Conservation (phyloP, 106 monocot species). For the Amphibolis antarctica region DNA sequence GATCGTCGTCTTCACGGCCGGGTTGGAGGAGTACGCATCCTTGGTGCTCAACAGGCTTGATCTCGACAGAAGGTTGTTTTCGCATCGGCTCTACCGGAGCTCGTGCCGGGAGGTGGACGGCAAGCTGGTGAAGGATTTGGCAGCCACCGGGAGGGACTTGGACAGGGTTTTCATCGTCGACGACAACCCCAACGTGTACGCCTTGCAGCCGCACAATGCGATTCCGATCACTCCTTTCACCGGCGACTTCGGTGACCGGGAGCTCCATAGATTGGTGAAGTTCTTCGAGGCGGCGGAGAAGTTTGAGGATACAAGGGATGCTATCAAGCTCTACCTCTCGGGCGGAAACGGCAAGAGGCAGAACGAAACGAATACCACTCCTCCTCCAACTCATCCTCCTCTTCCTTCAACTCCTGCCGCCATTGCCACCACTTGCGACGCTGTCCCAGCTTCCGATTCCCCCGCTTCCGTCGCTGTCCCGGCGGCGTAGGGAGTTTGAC, state of each 20-base stretch:
- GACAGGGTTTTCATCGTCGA: constrained; percentile 54
- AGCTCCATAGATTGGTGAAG: constrained; percentile 42
- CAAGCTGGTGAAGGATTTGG: constrained; percentile 59
- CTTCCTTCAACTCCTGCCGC: too few relatives aligned
- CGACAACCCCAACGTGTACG: constrained; percentile 70
- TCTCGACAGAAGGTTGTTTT: constrained; percentile 29
- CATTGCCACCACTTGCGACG: not conserved
- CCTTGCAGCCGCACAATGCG: constrained; percentile 64
- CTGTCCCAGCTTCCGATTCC: not conserved
- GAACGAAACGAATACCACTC: not conserved
- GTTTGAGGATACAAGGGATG: constrained; percentile 60
- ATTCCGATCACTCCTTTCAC: constrained; percentile 49
- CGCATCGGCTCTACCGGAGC: constrained; percentile 73
- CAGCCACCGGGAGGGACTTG: constrained; percentile 39
- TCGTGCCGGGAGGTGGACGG: constrained; percentile 60
- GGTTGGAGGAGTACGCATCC: constrained; percentile 70
- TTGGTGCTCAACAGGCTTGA: constrained; percentile 76
- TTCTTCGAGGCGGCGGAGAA: constrained; percentile 34
- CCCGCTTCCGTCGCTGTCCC: too few relatives aligned
- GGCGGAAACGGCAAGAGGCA: not conserved
- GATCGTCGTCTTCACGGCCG: constrained; percentile 83
- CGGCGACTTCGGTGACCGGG: constrained; percentile 39
- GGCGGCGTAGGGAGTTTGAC: not conserved
- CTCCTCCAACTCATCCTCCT: not conserved
- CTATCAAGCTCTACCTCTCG: constrained; percentile 14